phyloP scores from a whole-genome alignment of 1,284 basidiomycete species.

The Exsudoporus floridanus region DNA sequence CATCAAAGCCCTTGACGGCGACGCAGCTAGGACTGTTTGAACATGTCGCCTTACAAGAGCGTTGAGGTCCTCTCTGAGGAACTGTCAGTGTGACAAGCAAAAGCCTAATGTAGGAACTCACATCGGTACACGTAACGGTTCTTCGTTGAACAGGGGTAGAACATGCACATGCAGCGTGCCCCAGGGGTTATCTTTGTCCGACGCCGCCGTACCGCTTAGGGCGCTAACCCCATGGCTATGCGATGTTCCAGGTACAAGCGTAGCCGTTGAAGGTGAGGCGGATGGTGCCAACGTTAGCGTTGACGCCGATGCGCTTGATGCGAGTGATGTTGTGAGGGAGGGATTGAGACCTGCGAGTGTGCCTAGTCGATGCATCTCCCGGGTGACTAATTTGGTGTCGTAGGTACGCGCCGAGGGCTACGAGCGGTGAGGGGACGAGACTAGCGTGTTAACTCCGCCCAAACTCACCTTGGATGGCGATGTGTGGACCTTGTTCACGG shows the following conservation, averaged over 20 bases:
- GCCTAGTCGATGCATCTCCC: constrained; percentile 77
- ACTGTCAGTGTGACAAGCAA: constrained; percentile 5
- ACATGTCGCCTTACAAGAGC: constrained; percentile 77
- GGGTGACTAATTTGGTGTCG: constrained; percentile 67
- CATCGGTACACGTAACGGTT: constrained; percentile 86
- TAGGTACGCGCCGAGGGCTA: constrained; percentile 63
- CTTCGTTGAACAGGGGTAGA: constrained; percentile 89
- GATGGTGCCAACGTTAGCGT: constrained; percentile 35
- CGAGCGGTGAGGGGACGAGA: constrained; percentile 18
- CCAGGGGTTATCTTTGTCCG: constrained; percentile 67
- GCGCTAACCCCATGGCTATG: constrained; percentile 26
- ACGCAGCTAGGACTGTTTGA: constrained; percentile 60
- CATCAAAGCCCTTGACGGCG: constrained; percentile 61
- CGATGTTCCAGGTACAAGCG: constrained; percentile 22
- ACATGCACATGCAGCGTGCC: constrained; percentile 81
- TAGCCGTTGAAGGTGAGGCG: constrained; percentile 23
- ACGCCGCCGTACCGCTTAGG: constrained; percentile 10
- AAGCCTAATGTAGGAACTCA: constrained; percentile 37
- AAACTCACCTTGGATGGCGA: constrained; percentile 66
- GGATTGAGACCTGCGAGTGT: constrained; percentile 51
- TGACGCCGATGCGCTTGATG: constrained; percentile 39
- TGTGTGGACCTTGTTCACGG: constrained; percentile 41
- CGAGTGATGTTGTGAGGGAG: constrained; percentile 39
- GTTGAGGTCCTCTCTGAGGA: constrained; percentile 84
- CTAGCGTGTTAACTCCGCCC: constrained; percentile 18